Conservation (phyloP, 192 early-diverging fungal species). For the Mortierella claussenii region DNA sequence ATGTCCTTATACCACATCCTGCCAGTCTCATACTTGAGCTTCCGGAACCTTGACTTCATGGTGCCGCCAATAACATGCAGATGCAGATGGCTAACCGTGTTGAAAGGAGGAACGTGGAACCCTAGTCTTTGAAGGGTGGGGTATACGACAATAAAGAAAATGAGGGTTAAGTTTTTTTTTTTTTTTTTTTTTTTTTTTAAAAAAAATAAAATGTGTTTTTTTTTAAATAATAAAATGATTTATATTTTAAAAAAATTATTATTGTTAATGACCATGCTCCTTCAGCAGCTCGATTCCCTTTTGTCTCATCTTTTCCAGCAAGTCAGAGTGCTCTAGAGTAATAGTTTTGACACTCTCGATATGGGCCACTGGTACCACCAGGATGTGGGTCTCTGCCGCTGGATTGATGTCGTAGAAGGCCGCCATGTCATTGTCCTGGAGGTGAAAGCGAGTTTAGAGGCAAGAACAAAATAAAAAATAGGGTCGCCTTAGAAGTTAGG, state of each 20-base stretch:
- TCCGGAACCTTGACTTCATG: constrained; percentile 55
- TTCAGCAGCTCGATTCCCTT: constrained; percentile 27
- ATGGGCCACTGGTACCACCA: constrained; percentile 50
- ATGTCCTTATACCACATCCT: constrained; percentile 48
- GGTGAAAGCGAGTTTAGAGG: no score
- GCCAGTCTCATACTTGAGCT: constrained; percentile 43
- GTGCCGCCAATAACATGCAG: constrained; percentile 73
- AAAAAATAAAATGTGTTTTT: neutral
- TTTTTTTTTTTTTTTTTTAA: no score
- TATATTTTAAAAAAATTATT: no score
- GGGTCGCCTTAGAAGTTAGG: neutral
- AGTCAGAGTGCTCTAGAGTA: constrained; percentile 16
- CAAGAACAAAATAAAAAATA: neutral
- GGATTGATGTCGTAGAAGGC: constrained; percentile 55
- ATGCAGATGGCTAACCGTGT: constrained; percentile 75
- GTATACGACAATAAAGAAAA: neutral
- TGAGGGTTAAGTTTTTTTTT: no score
- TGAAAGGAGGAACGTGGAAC: constrained; percentile 82
- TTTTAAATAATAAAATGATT: no score
- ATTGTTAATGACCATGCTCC: constrained; percentile 28
- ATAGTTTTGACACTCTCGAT: constrained; percentile 36
- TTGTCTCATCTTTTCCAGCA: constrained; percentile 31
- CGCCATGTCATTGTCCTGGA: constrained; percentile 47
- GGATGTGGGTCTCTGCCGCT: constrained; percentile 52
- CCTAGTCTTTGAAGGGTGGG: constrained; percentile 57